phyloP scores from a whole-genome alignment of 768 basidiomycete species.

The Hysterangium stoloniferum region DNA sequence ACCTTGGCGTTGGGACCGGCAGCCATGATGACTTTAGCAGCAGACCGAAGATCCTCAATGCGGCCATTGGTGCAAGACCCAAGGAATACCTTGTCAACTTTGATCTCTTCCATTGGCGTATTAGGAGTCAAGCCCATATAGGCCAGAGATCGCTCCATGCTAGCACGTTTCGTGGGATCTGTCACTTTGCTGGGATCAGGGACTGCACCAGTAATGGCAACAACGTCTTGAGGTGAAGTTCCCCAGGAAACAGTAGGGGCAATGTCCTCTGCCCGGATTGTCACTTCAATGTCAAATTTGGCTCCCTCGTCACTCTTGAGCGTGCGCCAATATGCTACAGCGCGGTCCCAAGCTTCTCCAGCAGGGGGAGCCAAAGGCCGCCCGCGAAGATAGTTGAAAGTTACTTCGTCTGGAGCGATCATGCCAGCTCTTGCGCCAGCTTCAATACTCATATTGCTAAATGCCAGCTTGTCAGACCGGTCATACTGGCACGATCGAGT shows the following conservation, averaged over 20 bases:
- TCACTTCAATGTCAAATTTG: slow-evolving; percentile 75
- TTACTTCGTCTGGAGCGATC: slow-evolving; percentile 85
- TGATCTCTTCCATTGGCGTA: slow-evolving; percentile 70
- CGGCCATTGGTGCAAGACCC: slow-evolving; percentile 94
- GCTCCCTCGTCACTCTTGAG: slow-evolving; percentile 76
- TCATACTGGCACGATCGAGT: not conserved
- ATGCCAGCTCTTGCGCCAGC: slow-evolving; percentile 89
- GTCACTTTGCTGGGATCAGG: slow-evolving; percentile 65
- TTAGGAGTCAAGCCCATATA: slow-evolving; percentile 86
- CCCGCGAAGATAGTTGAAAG: slow-evolving; percentile 74
- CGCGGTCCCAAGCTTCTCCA: slow-evolving; percentile 78
- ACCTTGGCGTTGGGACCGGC: slow-evolving; percentile 70
- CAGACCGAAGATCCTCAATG: slow-evolving; percentile 86
- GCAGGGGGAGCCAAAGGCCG: slow-evolving; percentile 71
- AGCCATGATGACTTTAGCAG: slow-evolving; percentile 68
- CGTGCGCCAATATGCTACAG: slow-evolving; percentile 80
- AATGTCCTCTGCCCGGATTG: slow-evolving; percentile 77
- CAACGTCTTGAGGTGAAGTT: slow-evolving; percentile 84
- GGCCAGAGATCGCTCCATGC: slow-evolving; percentile 65
- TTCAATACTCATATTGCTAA: slow-evolving; percentile 93
- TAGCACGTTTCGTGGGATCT: slow-evolving; percentile 57
- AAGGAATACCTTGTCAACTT: slow-evolving; percentile 85
- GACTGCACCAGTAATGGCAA: slow-evolving; percentile 72
- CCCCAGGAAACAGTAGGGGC: slow-evolving; percentile 91
- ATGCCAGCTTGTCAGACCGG: not conserved